Evolutionary conservation across 179 eudicot species (phyloP).

Genomic region (Patellifolia procumbens): DNA sequence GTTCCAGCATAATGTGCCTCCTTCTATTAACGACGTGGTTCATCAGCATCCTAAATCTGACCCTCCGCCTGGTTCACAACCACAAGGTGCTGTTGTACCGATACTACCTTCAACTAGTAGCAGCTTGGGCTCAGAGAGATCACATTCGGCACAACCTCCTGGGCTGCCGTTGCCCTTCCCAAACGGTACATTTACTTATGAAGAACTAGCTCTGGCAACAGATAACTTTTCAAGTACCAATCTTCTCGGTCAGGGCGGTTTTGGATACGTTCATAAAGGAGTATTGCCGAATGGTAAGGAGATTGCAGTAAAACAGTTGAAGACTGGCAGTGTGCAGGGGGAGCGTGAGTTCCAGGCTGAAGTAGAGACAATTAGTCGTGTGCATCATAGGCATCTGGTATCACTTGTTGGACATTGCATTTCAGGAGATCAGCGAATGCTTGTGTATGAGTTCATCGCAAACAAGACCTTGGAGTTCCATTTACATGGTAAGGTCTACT

Average conservation of each 20-base stretch:
- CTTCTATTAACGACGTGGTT: slow-evolving; percentile 24
- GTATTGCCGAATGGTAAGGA: slow-evolving; percentile 58
- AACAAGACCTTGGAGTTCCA: slow-evolving; percentile 79
- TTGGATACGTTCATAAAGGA: slow-evolving; percentile 83
- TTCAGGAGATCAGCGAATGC: slow-evolving; percentile 59
- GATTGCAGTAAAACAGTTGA: slow-evolving; percentile 82
- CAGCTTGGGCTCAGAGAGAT: slow-evolving; percentile 43
- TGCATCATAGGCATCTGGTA: slow-evolving; percentile 79
- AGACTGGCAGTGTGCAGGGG: slow-evolving; percentile 80
- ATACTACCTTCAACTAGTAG: slow-evolving; percentile 35
- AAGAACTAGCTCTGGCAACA: slow-evolving; percentile 68
- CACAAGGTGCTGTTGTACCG: slow-evolving; percentile 31
- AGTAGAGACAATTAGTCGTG: slow-evolving; percentile 75
- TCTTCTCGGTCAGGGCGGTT: slow-evolving; percentile 93
- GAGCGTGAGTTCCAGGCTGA: slow-evolving; percentile 96
- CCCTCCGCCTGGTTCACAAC: slow-evolving; percentile 28
- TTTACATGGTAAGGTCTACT: slow-evolving; percentile 59
- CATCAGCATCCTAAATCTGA: slow-evolving; percentile 32
- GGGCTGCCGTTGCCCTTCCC: slow-evolving; percentile 32
- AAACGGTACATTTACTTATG: slow-evolving; percentile 60
- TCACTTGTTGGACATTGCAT: slow-evolving; percentile 75
- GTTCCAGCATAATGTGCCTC: slow-evolving; percentile 34
- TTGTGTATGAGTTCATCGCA: slow-evolving; percentile 80
- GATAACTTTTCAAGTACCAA: slow-evolving; percentile 56
- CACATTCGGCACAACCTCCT: slow-evolving; percentile 29